Base-by-base conservation (phyloP, 2,329 filamentous ascomycete species). In the Alternaria sp. region DNA sequence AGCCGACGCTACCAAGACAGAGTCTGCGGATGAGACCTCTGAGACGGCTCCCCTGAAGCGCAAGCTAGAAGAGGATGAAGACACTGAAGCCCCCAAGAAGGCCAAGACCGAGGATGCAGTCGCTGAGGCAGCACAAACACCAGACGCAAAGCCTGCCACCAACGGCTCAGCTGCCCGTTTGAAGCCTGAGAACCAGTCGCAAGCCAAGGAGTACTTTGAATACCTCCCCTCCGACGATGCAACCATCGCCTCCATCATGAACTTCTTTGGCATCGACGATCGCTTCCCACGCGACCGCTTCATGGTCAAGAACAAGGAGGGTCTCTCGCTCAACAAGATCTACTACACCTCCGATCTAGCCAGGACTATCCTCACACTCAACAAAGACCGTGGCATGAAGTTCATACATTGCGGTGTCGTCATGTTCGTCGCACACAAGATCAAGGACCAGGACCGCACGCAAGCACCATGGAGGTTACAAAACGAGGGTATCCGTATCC, bases 381-480 rank as follows among this genome's bases (percentile, higher is more conserved):
- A 99, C 78, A 93, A 97, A 80, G 92, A 93, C 46, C 90, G 91
- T 26, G 93, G 93, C 49, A 90, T 98, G 81, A 97, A 96, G 79
- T 97, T 99, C 77, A 92, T 99, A 54, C 96, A 99, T 81, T 95
- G 91, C 54, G 96, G 96, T 68, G 94, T 99, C 32, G 97, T 97
- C 83, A 98, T 98, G 93, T 99, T 97, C 61, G 77, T 79, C 79
- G 66, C 74, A 1, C 77, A 79, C 65, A 76, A 75, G 61, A 96
- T 98, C 85, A 97, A 97, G 84, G 95, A 98, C 80, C 96, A 96
- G 83, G 94, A 98, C 79, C 93, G 97, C 75, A 91, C 93, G 0
- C 94, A 97, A 63, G 91, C 90, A 6, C 90, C 91, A 36, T 99
- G 96, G 96, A 89, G 96, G 50, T 96, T 99, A 72, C 96, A 99